phyloP scores from a whole-genome alignment of 1,139 yeast species.

The Chernovozyma aurita region DNA sequence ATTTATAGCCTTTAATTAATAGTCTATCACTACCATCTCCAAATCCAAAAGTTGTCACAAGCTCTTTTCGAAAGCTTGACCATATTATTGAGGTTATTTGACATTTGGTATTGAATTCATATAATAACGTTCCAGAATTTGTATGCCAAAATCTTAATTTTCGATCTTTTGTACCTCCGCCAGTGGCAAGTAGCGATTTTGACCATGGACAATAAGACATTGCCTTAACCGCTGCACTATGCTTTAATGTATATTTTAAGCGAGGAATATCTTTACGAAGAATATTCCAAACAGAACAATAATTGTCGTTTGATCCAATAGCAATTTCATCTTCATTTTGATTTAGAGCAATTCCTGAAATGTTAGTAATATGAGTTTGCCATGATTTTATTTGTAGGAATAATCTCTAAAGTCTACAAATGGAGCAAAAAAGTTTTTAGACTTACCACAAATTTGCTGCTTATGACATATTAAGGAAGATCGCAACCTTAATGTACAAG shows the following conservation, averaged over 20 bases:
- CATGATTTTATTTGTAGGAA: no score
- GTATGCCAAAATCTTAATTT: slow-evolving; percentile 80
- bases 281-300: slow-evolving; percentile 66
- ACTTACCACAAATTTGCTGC: slow-evolving; percentile 67
- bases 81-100: slow-evolving; percentile 80
- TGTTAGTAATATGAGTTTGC: no score
- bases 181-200: slow-evolving; percentile 35
- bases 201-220: slow-evolving; percentile 46
- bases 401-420: no score
- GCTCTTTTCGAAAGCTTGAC: slow-evolving; percentile 60
- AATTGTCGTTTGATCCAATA: slow-evolving; percentile 71
- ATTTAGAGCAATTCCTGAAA: slow-evolving; percentile 51
- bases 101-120: slow-evolving; percentile 52
- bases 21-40: slow-evolving; percentile 47
- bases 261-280: slow-evolving; percentile 34
- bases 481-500: slow-evolving; percentile 1
- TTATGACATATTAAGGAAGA: slow-evolving; percentile 36
- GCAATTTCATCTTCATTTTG: slow-evolving; percentile 48
- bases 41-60: slow-evolving; percentile 80
- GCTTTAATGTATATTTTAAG: slow-evolving; percentile 41
- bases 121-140: slow-evolving; percentile 62
- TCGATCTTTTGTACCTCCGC: slow-evolving; percentile 41
- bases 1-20: slow-evolving; percentile 54
- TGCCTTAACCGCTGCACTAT: slow-evolving; percentile 42
- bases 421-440: no score